These are phyloP conservation scores for Tuber brumale DNA, from an alignment of 495 filamentous ascomycete genomes.

Conservation along the genomic window DNA sequence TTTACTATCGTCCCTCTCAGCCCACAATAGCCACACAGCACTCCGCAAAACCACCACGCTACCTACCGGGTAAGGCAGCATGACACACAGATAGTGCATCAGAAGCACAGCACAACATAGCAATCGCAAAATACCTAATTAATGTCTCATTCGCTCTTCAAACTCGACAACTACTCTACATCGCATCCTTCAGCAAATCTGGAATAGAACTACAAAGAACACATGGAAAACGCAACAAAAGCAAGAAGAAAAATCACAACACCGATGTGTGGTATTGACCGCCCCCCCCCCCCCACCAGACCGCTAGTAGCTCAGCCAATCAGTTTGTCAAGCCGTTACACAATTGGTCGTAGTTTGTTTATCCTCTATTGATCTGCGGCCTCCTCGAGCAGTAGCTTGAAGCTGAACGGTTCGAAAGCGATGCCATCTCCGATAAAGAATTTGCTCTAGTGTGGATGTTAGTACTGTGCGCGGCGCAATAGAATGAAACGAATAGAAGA, in stretches of 20 bases:
- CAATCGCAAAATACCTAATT: neutral
- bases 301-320: neutral
- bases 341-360: neutral
- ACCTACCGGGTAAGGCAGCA: neutral
- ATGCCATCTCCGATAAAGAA: conserved; percentile 95
- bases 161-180: neutral
- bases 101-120: neutral
- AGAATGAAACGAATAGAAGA: neutral
- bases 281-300: neutral
- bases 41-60: neutral
- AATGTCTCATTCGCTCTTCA: neutral
- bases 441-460: conserved; percentile 49
- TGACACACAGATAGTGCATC: neutral
- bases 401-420: conserved; percentile 87
- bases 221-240: neutral
- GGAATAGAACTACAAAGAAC: neutral
- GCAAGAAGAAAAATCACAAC: neutral
- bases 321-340: neutral
- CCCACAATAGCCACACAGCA: neutral
- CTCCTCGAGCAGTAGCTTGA: conserved; percentile 79
- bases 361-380: neutral
- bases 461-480: conserved; percentile 8
- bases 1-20: neutral
- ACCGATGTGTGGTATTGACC: neutral
- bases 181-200: neutral